phyloP scores from a whole-genome alignment of 2,329 filamentous ascomycete genomes.

The Pseudohalonectria lignicola region DNA sequence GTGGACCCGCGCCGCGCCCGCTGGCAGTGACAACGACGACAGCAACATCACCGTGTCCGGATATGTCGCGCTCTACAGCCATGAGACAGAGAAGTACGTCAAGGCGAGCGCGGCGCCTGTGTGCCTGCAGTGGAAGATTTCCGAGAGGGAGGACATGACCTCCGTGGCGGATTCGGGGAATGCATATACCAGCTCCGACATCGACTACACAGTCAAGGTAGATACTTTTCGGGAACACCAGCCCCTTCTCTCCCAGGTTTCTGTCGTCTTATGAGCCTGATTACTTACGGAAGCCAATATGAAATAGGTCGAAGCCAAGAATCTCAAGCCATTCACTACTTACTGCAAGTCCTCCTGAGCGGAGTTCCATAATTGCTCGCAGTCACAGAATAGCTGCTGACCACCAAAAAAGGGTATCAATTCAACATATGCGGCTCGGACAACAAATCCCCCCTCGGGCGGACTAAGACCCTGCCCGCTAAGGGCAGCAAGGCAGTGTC shows the following conservation, averaged over 20 bases:
- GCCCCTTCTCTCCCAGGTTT: too few relatives aligned
- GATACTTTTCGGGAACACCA: too few relatives aligned
- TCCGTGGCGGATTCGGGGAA: slow-evolving; percentile 41
- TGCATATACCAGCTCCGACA: slow-evolving; percentile 59
- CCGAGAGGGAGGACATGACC: slow-evolving; percentile 28
- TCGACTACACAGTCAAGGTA: slow-evolving; percentile 67
- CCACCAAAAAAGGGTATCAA: slow-evolving; percentile 38
- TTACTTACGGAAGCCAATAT: slow-evolving; percentile 3
- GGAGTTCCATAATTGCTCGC: too few relatives aligned
- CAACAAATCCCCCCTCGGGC: slow-evolving; percentile 49
- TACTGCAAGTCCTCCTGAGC: slow-evolving; percentile 32
- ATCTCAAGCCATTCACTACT: slow-evolving; percentile 49
- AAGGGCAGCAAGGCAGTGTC: slow-evolving; percentile 42
- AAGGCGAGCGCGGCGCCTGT: slow-evolving; percentile 46
- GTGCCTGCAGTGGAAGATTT: slow-evolving; percentile 56
- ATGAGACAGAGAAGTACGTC: slow-evolving; percentile 30
- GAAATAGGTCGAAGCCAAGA: slow-evolving; percentile 55
- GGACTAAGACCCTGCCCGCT: slow-evolving; percentile 58
- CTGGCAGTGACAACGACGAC: slow-evolving; percentile 28
- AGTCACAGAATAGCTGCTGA: too few relatives aligned
- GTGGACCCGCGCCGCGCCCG: slow-evolving; percentile 30
- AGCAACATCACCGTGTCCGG: slow-evolving; percentile 29
- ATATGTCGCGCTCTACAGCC: slow-evolving; percentile 26
- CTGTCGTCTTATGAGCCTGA: not conserved
- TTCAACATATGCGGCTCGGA: slow-evolving; percentile 57